Percentiles rank a stretch among this genome's conserved stretches.
phyloP scores from a whole-genome alignment of 257 asterid species.

The Ocimum tenuiflorum region DNA sequence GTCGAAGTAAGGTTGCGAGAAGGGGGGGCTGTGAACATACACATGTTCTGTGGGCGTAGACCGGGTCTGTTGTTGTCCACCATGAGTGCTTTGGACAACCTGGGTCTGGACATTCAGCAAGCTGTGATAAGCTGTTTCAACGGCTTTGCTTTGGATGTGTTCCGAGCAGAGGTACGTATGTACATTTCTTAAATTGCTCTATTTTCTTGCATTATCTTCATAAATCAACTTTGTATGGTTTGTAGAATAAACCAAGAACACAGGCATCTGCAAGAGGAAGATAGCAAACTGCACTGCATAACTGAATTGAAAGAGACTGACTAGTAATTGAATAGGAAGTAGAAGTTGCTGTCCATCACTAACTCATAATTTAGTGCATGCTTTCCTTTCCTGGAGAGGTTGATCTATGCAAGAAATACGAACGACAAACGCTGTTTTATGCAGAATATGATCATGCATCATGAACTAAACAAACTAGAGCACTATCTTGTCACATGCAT shows the following conservation, averaged over 20 bases:
- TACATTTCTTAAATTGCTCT: background rate
- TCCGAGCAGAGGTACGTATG: conserved; percentile 95
- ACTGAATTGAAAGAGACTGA: too few species aligned
- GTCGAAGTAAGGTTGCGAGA: conserved; percentile 75
- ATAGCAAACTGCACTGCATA: too few species aligned
- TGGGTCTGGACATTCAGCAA: conserved; percentile 84
- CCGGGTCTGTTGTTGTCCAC: conserved; percentile 79
- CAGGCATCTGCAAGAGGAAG: too few species aligned
- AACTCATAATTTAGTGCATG: background rate
- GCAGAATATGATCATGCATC: too few species aligned
- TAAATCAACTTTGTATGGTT: background rate
- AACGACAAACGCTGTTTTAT: too few species aligned
- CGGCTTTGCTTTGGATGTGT: conserved; percentile 80
- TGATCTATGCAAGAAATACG: too few species aligned
- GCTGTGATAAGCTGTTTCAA: conserved; percentile 96
- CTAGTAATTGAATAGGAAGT: background rate
- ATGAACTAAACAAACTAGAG: too few species aligned
- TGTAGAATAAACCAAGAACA: too few species aligned
- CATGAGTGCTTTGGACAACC: conserved; percentile 72
- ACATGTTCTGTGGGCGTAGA: conserved; percentile 80
- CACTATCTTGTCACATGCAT: too few species aligned
- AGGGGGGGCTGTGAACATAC: conserved; percentile 78
- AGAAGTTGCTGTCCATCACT: background rate
- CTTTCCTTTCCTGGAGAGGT: background rate
- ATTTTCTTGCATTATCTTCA: background rate